Base-by-base conservation (phyloP, 306 rosid genomes). In the Ziziphus jujuba region DNA sequence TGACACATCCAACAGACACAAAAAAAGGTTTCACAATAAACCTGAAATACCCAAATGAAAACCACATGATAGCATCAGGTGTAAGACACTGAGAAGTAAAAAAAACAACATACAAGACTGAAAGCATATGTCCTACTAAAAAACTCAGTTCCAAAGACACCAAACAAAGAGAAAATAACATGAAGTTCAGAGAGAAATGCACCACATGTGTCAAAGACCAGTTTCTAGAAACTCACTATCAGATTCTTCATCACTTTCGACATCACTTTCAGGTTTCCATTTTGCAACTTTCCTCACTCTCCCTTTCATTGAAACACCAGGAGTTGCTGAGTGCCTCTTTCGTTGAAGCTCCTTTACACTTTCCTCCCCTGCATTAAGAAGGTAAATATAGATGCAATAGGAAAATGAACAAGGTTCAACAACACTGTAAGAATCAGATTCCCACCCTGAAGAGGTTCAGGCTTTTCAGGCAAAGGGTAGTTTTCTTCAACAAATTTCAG, bases 401-500 rank as follows among this genome's bases (percentile, higher is more conserved):
- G 56, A 71, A 80, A 47, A 71, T 36, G 65, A 79, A 77, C 17
- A 17, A 71, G 53, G 65, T 43, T 58, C 74, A 77, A 66, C 25
- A 54, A 69, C 64, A 63, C 17, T 24, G 40, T 13, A 64, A 51
- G 22, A 68, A 71, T 48, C 33, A 6, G 71, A 59, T 58, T 74
- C 40, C 67, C 63, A 91, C 99, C 99, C 83, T 87, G 84, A 24
- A 84, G 84, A 65, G 91, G 89, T 73, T 88, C 96, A 67, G 99
- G 96, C 84, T 93, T 90, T 75, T 90, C 96, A 44, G 99, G 99
- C 84, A 93, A 80, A 10, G 99, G 99, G 63, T 93, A 93, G 73
- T 93, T 88, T 75, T 93, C 99, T 78, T 93, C 99, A 52, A 93
- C 92, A 88, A 90, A 90, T 68, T 93, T 93, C 56, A 93, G 86